Evolutionary conservation across 2,329 filamentous ascomycete species (phyloP), one percentile per base, ranked within the genome.

Genomic region (Trichoderma lentiforme): DNA sequence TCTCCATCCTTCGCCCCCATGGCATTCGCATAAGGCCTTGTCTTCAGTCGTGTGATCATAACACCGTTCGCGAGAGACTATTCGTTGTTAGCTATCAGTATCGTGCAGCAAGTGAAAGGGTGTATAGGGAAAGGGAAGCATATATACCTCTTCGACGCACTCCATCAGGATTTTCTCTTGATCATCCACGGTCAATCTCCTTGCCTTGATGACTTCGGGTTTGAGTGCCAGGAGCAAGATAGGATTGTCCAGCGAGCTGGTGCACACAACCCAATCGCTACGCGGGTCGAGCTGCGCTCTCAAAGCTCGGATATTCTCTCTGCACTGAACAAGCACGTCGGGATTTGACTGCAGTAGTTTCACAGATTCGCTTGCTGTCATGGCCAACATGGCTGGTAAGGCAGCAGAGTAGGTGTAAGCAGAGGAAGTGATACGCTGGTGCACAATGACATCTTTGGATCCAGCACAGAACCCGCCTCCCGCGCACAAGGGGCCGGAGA

Each of bases 371-470:
- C 93, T 97, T 1, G 95, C 94, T 0, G 95, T 98, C n/a, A 97
- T 97, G 21, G 96, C 94, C 68, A 97, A 86, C 85, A 99, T 92
- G 24, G 96, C 96, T 4, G 96, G 96, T 39, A 99, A 86, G 7
- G 96, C 96, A 3, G 96, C 96, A 32, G 95, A 98, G 84, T 94
- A 99, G 4, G 96, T 98, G 81, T 98, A 99, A 0, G 95, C 92
- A 1, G 93, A 90, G 5, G 95, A 93, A 9, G 93, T 94, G 78
- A 99, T 95, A 75, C 96, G 94, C 83, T 99, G 96, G 79, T 99
- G 96, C 81, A 97, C 93, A 21, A 98, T 93, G 21, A 98, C 95
- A 79, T 98, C 96, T 75, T 91, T 91, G 51, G 92, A 91, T 21
- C 95, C 95, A 18, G 95, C 95, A 80, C 96, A 99, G 85, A 99